A percentile compares a stretch with the other conserved stretches of the same genome.
These are phyloP conservation scores for Cutaneotrichosporon daszewskae DNA, from an alignment of 1,284 basidiomycete species.

Conservation along the genomic window DNA sequence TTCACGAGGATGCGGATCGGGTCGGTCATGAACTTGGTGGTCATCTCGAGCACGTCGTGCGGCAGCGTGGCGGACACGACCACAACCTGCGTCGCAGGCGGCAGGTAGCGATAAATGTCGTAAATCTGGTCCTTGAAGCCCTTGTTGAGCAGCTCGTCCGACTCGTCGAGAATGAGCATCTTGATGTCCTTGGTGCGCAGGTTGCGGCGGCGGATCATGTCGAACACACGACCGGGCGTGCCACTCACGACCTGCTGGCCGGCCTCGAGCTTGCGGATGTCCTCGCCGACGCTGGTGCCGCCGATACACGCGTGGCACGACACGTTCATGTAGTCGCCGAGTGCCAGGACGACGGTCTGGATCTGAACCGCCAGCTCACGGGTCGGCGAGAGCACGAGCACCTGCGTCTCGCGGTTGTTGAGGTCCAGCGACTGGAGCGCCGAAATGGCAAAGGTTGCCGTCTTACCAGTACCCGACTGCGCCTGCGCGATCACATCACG, in stretches of 20 bases:
- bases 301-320: conserved; percentile 99
- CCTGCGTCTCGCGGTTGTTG: conserved; percentile 91
- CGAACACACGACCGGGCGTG: conserved; percentile 96
- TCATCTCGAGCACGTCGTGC: conserved; percentile 98
- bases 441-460: conserved; percentile 93
- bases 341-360: conserved; percentile 93
- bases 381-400: conserved; percentile 88
- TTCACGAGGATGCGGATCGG: conserved; percentile 94
- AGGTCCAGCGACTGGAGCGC: conserved; percentile 93
- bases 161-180: conserved; percentile 98
- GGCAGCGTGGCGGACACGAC: conserved; percentile 92
- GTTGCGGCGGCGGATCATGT: conserved; percentile 96
- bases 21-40: conserved; percentile 99
- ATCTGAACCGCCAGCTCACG: conserved; percentile 96
- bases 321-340: conserved; percentile 99
- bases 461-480: conserved; percentile 99
- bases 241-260: conserved; percentile 97
- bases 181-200: conserved; percentile 97
- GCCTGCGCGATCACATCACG: conserved; percentile 98
- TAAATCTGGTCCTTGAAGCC: conserved; percentile 99
- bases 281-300: conserved; percentile 94
- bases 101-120: conserved; percentile 97
- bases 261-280: conserved; percentile 96
- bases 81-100: conserved; percentile 96
- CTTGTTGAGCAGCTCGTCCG: conserved; percentile 94